phyloP scores from a whole-genome alignment of 2,329 filamentous ascomycete species.

The Myriosclerotinia curreyana region DNA sequence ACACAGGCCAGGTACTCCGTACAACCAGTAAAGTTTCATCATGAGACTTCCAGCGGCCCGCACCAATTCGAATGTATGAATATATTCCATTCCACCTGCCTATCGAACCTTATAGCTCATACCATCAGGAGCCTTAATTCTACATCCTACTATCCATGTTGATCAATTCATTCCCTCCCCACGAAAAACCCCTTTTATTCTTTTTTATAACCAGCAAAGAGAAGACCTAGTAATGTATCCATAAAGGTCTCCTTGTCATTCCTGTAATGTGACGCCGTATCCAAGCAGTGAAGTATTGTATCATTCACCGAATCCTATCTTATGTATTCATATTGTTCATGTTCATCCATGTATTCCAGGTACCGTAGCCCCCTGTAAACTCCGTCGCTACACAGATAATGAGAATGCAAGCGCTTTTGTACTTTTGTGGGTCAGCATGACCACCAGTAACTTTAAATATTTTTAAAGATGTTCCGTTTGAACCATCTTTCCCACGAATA shows the following conservation, averaged over 20 bases:
- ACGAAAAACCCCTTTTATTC: neutral
- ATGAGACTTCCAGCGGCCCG: neutral
- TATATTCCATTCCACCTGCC: neutral
- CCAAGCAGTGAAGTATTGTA: neutral
- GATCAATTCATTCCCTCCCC: neutral
- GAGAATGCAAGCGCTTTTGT: conserved; percentile 6
- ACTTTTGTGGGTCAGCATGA: neutral
- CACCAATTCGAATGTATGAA: neutral
- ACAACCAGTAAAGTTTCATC: no score
- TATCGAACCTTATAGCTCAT: neutral
- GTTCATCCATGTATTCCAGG: conserved; percentile 1
- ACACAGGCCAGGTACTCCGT: neutral
- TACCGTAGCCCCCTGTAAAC: conserved; percentile 18
- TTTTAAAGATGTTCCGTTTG: neutral
- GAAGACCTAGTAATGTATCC: neutral
- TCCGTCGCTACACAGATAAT: conserved; percentile 23
- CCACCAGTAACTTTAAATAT: neutral
- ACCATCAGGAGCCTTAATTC: neutral
- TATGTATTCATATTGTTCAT: neutral
- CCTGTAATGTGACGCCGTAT: conserved; percentile 8
- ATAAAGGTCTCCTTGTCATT: neutral
- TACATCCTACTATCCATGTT: neutral
- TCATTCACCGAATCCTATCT: neutral
- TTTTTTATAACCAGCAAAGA: neutral
- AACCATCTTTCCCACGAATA: neutral